Percentiles rank a stretch among this genome's conserved stretches.
These are phyloP conservation scores for Sclerotinia minor DNA, from an alignment of 2,329 filamentous ascomycete species.

Conservation along the genomic window DNA sequence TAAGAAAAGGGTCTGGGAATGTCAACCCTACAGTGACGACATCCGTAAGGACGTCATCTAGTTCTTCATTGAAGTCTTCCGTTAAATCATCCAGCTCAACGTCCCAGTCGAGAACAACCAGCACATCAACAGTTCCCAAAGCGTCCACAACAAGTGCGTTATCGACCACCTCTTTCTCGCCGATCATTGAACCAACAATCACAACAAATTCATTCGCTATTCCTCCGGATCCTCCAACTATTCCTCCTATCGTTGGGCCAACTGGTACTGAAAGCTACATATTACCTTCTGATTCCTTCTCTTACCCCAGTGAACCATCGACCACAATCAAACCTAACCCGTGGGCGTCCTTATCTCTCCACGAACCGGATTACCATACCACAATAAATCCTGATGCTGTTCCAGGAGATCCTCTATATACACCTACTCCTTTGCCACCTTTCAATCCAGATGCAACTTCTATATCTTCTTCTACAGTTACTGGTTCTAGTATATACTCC, in stretches of 20 bases:
- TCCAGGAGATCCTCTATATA: too few species aligned
- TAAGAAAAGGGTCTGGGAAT: neutral
- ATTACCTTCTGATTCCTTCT: neutral
- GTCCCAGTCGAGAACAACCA: neutral
- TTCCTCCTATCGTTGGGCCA: slow-evolving; percentile 1
- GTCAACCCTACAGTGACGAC: neutral
- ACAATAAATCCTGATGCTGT: too few species aligned
- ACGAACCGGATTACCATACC: neutral
- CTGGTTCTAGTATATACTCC: too few species aligned
- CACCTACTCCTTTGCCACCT: too few species aligned
- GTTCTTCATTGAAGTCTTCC: slow-evolving; percentile 1
- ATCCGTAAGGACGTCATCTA: neutral
- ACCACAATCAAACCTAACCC: neutral
- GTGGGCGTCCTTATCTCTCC: neutral
- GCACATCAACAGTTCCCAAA: neutral
- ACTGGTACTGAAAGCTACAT: neutral
- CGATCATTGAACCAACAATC: neutral
- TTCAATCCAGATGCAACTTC: too few species aligned
- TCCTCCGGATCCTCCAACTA: slow-evolving; percentile 1
- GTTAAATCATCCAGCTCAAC: neutral
- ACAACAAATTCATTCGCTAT: neutral
- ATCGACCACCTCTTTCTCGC: neutral
- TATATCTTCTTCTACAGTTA: too few species aligned
- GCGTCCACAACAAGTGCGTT: neutral
- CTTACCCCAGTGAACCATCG: neutral